Evolutionary conservation across 805 yeast species (phyloP), one percentile per base, ranked within the genome.

Genomic region (Pichia gijzeniarum): DNA sequence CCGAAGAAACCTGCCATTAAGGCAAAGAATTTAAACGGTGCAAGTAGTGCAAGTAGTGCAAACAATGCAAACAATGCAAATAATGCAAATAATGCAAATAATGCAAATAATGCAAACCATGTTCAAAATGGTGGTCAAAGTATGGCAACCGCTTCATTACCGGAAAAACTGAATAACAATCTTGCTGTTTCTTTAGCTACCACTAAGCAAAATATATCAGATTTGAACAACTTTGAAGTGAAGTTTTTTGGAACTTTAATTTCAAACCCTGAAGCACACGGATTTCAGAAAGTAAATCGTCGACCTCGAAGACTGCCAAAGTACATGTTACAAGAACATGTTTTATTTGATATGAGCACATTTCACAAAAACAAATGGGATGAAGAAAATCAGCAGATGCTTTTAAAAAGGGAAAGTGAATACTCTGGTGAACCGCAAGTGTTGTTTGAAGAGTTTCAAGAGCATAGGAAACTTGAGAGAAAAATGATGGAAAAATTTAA

Each of bases 401-500:
- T 89, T 81, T 53, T 63, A 2, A 59, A 65, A 16, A 60, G 82
- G 58, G 91, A 82, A 53, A 51, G 55, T 4, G 59, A 58, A 37
- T 59, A 53, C 12, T 42, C 55, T 1, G 68, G 70, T 3, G 95
- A 88, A 58, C 67, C 76, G 16, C 88, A 86, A 48, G 76, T 83
- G 2, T 62, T 88, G 8, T 88, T 84, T 61, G 95, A 86, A 53
- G 79, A 79, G 38, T 74, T 87, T 45, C 90, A 82, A 55, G 73
- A 68, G 42, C 72, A 85, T 78, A 72, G 96, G 46, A 89, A 82
- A 16, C 61, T 59, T 6, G 98, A 90, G 64, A 70, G 98, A 47
- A 65, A 65, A 36, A 72, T 77, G 45, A 89, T 90, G 96, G 96
- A 89, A 57, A 63, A 69, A 1, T 65, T 79, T 47, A 95, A 95